phyloP scores from a whole-genome alignment of 2,329 filamentous ascomycete genomes.

The Colletotrichum sp. region DNA sequence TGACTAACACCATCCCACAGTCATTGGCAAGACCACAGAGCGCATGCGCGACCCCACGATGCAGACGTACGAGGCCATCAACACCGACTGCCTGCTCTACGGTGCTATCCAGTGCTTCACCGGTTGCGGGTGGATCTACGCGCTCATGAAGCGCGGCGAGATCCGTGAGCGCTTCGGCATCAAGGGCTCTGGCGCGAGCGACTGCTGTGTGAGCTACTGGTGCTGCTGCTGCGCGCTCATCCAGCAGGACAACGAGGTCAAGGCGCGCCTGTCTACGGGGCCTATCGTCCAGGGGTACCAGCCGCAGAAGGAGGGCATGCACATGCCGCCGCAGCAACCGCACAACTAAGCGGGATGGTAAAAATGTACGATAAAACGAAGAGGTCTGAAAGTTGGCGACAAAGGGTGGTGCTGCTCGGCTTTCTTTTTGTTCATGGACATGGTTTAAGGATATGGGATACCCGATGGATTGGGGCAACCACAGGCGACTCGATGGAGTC shows the following conservation, averaged over 20 bases:
- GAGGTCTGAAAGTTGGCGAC: too few species aligned
- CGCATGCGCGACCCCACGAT: slow-evolving; percentile 49
- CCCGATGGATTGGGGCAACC: neutral
- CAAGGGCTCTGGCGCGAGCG: slow-evolving; percentile 49
- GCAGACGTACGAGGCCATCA: slow-evolving; percentile 40
- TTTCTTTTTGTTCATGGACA: neutral
- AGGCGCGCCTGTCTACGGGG: slow-evolving; percentile 28
- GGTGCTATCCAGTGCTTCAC: slow-evolving; percentile 41
- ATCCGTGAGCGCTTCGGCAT: slow-evolving; percentile 60
- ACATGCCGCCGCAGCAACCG: slow-evolving; percentile 29
- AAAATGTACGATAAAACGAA: too few species aligned
- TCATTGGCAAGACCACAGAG: slow-evolving; percentile 48
- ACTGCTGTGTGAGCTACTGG: slow-evolving; percentile 59
- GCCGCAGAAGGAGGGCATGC: slow-evolving; percentile 40
- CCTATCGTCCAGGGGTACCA: slow-evolving; percentile 38
- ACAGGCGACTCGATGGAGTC: neutral
- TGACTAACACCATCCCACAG: slow-evolving; percentile 27
- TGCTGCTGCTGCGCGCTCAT: slow-evolving; percentile 62
- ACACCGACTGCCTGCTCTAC: slow-evolving; percentile 48
- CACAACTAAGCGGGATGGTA: neutral
- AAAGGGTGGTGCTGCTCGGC: too few species aligned
- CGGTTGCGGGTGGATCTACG: slow-evolving; percentile 49
- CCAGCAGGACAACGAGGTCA: slow-evolving; percentile 63
- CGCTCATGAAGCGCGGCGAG: slow-evolving; percentile 58
- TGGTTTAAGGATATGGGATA: slow-evolving; percentile 1